A percentile compares a stretch with the other conserved stretches of the same genome.
These are phyloP conservation scores for Scedosporium apiospermum DNA, from an alignment of 2,329 filamentous ascomycete species.

Conservation along the genomic window DNA sequence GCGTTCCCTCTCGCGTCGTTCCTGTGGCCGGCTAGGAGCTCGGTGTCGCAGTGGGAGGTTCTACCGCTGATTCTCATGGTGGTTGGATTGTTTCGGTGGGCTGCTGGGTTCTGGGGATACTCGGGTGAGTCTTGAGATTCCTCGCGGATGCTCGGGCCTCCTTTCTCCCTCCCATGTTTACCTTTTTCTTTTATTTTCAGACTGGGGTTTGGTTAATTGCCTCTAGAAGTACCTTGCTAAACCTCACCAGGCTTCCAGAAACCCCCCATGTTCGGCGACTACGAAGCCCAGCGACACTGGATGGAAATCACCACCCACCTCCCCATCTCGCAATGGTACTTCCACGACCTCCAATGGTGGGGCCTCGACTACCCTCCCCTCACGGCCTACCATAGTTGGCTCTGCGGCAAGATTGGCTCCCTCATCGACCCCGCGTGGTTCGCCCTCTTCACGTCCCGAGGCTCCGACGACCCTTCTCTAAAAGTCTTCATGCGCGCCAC, in stretches of 20 bases:
- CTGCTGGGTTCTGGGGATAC: constrained; percentile 86
- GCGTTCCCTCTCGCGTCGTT: constrained; percentile 90
- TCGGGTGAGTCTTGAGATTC: constrained; percentile 64
- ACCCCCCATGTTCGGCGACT: constrained; percentile 92
- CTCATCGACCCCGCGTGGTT: constrained; percentile 81
- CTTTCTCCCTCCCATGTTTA: too few species aligned
- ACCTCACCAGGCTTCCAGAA: constrained; percentile 54
- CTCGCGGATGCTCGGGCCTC: too few species aligned
- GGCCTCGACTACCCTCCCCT: constrained; percentile 94
- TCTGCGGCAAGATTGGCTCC: constrained; percentile 77
- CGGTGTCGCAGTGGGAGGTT: constrained; percentile 83
- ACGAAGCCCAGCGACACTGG: constrained; percentile 97
- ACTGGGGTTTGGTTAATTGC: too few species aligned
- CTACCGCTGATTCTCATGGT: constrained; percentile 82
- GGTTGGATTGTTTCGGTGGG: constrained; percentile 89
- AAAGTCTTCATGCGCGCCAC: constrained; percentile 96
- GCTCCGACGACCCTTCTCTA: constrained; percentile 64
- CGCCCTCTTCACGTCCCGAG: constrained; percentile 71
- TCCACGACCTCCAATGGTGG: constrained; percentile 95
- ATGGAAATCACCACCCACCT: constrained; percentile 92
- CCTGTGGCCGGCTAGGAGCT: constrained; percentile 80
- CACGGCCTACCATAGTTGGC: constrained; percentile 96
- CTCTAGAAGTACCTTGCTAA: too few species aligned
- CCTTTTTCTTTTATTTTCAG: too few species aligned
- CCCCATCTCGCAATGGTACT: constrained; percentile 93